Evolutionary conservation across 164 flowering plant genomes (phyloP), one percentile per base, ranked within the genome.

Genomic region (Magnolia sinica): DNA sequence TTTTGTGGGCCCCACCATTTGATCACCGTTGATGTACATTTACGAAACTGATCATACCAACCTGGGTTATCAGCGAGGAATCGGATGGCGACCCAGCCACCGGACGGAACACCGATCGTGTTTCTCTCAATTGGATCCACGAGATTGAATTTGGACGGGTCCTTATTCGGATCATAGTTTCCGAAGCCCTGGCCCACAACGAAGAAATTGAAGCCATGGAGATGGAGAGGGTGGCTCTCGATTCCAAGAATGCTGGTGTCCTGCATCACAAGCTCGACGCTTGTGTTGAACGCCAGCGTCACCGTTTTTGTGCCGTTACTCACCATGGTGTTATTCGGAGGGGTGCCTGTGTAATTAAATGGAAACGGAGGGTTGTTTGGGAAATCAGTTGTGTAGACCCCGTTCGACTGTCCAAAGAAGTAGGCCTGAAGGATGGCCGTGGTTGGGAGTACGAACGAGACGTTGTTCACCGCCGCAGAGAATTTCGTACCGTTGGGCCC

Each of bases 31-130:
- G 7, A 37, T 37, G 45, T 37, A 37, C 3, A 37, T 37, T 37
- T 37, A 5, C 6, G 6, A 3, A 37, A 37, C 45, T 37, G 45
- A 3, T 37, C 45, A 37, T 37, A 50, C 71, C n/a, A 24, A 87
- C 90, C 90, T 80, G 91, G 92, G 71, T 89, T 89, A 75, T 89
- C 90, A 1, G 91, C 90, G 0, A 76, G 70, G 76, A 89, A 89
- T 7, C 91, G 88, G 71, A 89, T 79, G 61, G 90, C 91, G 10
- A 82, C 75, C 92, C 92, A 89, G 16, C 91, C 92, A 1, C 89
- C 91, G 11, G 88, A 64, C 0, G 91, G 91, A 20, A 89, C 87
- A 1, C 90, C 88, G 2, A 79, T 55, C 0, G 92, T 89, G 81
- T 88, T 89, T 82, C 91, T 84, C 80, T 88, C 90, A 1, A 76